Evolutionary conservation across 345 rosid genomes (phyloP).

Genomic region (Dipteronia dyeriana): DNA sequence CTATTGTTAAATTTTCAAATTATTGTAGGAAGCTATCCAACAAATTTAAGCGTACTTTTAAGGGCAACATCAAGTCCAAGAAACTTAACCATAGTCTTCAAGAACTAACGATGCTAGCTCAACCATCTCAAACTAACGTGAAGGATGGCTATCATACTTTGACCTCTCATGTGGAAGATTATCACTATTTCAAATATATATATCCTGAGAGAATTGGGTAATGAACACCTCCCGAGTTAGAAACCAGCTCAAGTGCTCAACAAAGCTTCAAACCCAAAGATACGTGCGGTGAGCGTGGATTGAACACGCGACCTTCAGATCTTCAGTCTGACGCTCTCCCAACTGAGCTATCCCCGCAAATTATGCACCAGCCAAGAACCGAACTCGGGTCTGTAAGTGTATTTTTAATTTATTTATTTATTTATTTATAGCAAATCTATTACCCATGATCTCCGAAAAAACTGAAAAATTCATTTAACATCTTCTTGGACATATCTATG

Average conservation of each 20-base stretch:
- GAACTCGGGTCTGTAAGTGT: slow-evolving; percentile 17
- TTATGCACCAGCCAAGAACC: slow-evolving; percentile 28
- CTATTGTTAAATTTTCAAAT: neutral
- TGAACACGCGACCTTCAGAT: slow-evolving; percentile 99
- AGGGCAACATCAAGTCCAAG: neutral
- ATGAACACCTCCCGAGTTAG: slow-evolving; percentile 11
- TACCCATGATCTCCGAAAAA: neutral
- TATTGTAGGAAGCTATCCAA: neutral
- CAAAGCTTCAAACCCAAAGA: slow-evolving; percentile 35
- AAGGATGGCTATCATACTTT: neutral
- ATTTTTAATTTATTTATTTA: neutral
- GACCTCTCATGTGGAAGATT: neutral
- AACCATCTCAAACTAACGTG: too few species aligned
- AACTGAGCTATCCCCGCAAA: slow-evolving; percentile 81
- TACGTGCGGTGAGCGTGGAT: slow-evolving; percentile 69
- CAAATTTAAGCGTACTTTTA: neutral
- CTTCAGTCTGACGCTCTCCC: slow-evolving; percentile 99
- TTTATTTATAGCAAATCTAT: neutral
- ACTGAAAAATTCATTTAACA: neutral
- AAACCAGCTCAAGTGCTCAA: slow-evolving; percentile 16
- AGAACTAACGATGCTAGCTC: too few species aligned
- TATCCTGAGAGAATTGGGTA: neutral
- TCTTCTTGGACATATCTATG: neutral
- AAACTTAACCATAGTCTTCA: neutral
- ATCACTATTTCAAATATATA: neutral